Base-by-base conservation (phyloP, 768 basidiomycete species). In the Russula earlei region DNA sequence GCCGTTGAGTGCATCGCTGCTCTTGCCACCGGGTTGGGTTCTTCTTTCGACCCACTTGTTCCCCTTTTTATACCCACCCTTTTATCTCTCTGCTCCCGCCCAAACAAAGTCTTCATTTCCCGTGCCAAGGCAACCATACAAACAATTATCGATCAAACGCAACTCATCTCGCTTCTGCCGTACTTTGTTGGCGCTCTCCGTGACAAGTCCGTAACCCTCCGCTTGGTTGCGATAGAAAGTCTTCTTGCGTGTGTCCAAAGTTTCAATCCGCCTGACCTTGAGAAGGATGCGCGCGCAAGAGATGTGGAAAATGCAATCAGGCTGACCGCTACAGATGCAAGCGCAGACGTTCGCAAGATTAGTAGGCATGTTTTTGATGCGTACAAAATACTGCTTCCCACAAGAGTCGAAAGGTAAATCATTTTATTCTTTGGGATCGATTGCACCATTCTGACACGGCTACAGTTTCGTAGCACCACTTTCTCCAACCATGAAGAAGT, bases 241-340 rank as follows among this genome's bases (percentile, higher is more conserved):
- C 73, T 82, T 0, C 65, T 90, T 47, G 73, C 76, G 15, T 85
- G 82, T 59, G 71, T 91, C 50, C 86, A 86, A 57, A 82, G 78
- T 62, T 84, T 83, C 66, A 88, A 87, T 68, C 88, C 87, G 9
- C 85, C 86, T 0, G 86, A 90, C 61, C 67, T 90, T 29, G 86
- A 87, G 67, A 85, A 79, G 66, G 85, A 88, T 45, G 57, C 70
- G 0, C 72, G 84, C 15, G 82, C 80, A 0, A 73, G 73, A 43
- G 81, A 85, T 38, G 73, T 93, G 25, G 91, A 93, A 67, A 72
- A 68, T 11, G 76, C 87, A 45, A 87, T 93, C 61, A 81, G 75
- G 55, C 63, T 69, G 9, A 79, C 85, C 2, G 85, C 82, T 14
- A 77, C 79, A 27, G 91, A 93, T 68, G 79, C 87, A 5, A 86